These are phyloP conservation scores for Pseudoturritis turrita DNA, from an alignment of 345 rosid species.

Conservation along the genomic window DNA sequence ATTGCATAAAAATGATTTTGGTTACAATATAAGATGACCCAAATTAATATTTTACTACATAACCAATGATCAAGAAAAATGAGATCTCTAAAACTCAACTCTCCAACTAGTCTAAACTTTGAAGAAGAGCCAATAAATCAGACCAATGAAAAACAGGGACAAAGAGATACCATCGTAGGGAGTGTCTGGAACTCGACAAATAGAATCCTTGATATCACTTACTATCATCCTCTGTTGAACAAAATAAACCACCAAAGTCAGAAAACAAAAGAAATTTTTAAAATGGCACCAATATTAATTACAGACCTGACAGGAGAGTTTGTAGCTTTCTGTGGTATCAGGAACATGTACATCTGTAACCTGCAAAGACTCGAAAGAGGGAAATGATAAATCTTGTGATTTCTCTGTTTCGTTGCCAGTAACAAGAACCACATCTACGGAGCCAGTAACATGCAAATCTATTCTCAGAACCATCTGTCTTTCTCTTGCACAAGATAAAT, in stretches of 20 bases:
- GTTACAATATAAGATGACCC: background rate
- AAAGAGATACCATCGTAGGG: conserved; percentile 69
- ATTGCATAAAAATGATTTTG: background rate
- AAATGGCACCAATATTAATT: conserved; percentile 7
- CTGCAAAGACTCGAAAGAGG: conserved; percentile 34
- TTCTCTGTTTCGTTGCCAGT: background rate
- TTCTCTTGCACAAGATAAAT: background rate
- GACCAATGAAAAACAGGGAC: background rate
- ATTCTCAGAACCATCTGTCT: background rate
- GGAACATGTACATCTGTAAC: conserved; percentile 66
- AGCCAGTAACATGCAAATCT: background rate
- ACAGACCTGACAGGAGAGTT: conserved; percentile 74
- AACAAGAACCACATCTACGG: background rate
- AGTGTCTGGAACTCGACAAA: conserved; percentile 93
- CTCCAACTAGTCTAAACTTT: background rate
- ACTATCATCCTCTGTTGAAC: conserved; percentile 73
- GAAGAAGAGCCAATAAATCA: background rate
- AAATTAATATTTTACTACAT: background rate
- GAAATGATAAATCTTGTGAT: background rate
- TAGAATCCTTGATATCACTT: conserved; percentile 85
- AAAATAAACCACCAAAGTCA: conserved; percentile 16
- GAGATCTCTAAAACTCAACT: background rate
- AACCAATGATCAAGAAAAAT: background rate
- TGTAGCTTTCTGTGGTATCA: conserved; percentile 84
- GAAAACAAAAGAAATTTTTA: background rate